phyloP scores from a whole-genome alignment of 2,329 filamentous ascomycete genomes.

The Didymella pinodella region DNA sequence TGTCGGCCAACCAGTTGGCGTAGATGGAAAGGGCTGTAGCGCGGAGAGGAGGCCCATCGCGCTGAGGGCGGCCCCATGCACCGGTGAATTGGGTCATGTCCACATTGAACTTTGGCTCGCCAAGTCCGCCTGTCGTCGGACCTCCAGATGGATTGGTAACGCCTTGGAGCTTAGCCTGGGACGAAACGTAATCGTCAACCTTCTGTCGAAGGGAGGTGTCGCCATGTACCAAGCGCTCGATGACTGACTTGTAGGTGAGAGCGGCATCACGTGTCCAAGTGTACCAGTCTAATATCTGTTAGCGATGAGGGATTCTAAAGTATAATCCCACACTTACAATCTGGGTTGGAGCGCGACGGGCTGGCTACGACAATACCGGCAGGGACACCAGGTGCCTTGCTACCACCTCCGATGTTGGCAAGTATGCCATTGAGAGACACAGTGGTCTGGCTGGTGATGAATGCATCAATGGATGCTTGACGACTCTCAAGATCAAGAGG shows the following conservation, averaged over 20 bases:
- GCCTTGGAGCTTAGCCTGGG: constrained; percentile 72
- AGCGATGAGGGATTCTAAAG: background rate
- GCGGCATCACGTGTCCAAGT: constrained; percentile 81
- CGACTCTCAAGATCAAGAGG: constrained; percentile 23
- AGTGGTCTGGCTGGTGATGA: constrained; percentile 55
- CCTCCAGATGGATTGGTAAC: constrained; percentile 74
- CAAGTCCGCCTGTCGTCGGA: constrained; percentile 62
- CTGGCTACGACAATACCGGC: constrained; percentile 64
- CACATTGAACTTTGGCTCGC: constrained; percentile 76
- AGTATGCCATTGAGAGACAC: constrained; percentile 62
- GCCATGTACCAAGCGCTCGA: constrained; percentile 71
- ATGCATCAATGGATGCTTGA: constrained; percentile 32
- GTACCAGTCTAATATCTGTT: constrained; percentile 67
- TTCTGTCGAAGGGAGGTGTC: constrained; percentile 64
- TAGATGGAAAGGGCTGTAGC: constrained; percentile 77
- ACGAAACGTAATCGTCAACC: constrained; percentile 72
- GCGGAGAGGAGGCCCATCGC: constrained; percentile 79
- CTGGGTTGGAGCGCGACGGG: constrained; percentile 61
- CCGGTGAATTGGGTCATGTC: constrained; percentile 71
- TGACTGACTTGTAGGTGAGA: constrained; percentile 72
- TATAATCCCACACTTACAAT: constrained; percentile 53
- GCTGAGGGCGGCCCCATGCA: constrained; percentile 78
- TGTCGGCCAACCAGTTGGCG: constrained; percentile 73
- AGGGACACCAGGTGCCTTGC: constrained; percentile 57
- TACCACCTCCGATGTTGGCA: constrained; percentile 64